Percentiles rank a stretch among this genome's conserved stretches.
phyloP scores from a whole-genome alignment of 2,329 filamentous ascomycete species.

The Aspergillus neotritici region DNA sequence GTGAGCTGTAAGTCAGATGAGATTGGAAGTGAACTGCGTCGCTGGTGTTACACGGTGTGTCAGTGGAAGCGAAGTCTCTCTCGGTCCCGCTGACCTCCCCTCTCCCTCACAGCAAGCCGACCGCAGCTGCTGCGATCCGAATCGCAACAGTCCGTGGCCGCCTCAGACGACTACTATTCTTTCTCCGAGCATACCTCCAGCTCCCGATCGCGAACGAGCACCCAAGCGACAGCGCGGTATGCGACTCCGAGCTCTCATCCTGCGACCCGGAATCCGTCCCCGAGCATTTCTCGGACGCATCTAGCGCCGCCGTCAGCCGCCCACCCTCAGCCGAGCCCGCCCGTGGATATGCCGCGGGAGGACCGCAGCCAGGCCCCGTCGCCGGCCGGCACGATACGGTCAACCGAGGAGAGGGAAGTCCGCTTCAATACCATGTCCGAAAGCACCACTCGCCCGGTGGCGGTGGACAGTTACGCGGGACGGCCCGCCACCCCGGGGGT shows the following conservation, averaged over 20 bases:
- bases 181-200: conserved; percentile 40
- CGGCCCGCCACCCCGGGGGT: conserved; percentile 63
- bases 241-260: conserved; percentile 40
- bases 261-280: conserved; percentile 26
- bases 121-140: conserved; percentile 41
- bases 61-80: neutral
- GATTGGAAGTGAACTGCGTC: neutral
- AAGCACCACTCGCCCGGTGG: conserved; percentile 20
- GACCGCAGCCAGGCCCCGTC: conserved; percentile 14
- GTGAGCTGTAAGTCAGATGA: conserved; percentile 35
- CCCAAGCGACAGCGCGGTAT: conserved; percentile 38
- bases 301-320: conserved; percentile 17
- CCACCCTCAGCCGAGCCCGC: conserved; percentile 9
- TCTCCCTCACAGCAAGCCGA: conserved; percentile 32
- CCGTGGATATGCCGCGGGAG: conserved; percentile 2
- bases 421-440: conserved; percentile 21
- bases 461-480: conserved; percentile 25
- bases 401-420: conserved; percentile 19
- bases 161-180: conserved; percentile 47
- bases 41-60: neutral
- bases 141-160: conserved; percentile 44
- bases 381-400: conserved; percentile 24
- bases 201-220: conserved; percentile 26
- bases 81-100: conserved; percentile 2
- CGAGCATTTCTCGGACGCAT: conserved; percentile 23